Conservation (phyloP, 306 rosid species). For the Dryas octopetala region DNA sequence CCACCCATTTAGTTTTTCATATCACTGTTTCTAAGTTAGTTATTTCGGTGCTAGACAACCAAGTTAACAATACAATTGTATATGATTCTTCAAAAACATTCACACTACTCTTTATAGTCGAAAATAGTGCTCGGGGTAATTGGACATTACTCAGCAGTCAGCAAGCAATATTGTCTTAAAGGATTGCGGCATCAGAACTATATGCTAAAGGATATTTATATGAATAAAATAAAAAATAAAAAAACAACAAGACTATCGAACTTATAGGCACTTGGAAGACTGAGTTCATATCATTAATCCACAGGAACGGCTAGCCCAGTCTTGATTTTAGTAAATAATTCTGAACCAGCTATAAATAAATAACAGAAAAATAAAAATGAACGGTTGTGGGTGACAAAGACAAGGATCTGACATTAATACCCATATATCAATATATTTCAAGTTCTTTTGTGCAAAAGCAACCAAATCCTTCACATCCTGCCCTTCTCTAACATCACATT, state of each 20-base stretch:
- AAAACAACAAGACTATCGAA: background rate
- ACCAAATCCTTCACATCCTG: slow-evolving; percentile 83
- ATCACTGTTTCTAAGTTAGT: background rate
- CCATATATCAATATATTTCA: slow-evolving; percentile 85
- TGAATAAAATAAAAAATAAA: background rate
- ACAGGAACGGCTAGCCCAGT: background rate
- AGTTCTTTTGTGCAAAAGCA: slow-evolving; percentile 65
- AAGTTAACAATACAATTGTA: background rate
- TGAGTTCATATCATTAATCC: background rate
- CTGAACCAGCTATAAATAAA: background rate
- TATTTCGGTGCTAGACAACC: background rate
- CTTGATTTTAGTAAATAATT: background rate
- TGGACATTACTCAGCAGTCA: background rate
- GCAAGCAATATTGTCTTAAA: background rate
- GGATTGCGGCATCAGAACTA: background rate
- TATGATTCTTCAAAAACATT: background rate
- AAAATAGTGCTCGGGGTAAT: background rate
- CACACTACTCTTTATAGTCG: background rate
- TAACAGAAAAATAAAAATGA: background rate
- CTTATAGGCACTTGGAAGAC: background rate
- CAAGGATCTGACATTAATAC: slow-evolving; percentile 32
- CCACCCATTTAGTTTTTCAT: background rate
- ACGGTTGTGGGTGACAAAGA: background rate
- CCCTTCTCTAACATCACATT: slow-evolving; percentile 81
- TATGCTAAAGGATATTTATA: background rate